Conservation (phyloP, 345 rosid species). For the Conringia planisiliqua region DNA sequence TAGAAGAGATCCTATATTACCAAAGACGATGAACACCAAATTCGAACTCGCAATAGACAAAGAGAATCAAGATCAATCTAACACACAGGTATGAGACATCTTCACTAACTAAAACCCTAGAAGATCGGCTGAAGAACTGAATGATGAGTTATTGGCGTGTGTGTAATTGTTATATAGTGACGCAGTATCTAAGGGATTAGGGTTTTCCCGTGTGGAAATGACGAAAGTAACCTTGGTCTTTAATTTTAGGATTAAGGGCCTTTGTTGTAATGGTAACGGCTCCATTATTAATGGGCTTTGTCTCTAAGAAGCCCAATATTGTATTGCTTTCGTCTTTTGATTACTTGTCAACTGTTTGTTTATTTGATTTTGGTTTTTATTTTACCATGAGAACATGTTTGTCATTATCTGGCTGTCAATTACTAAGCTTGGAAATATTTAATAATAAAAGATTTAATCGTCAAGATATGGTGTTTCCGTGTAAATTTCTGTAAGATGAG, state of each 20-base stretch:
- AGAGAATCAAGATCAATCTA: neutral
- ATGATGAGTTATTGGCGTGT: neutral
- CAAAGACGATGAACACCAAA: too few species aligned
- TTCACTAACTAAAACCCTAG: too few species aligned
- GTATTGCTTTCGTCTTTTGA: neutral
- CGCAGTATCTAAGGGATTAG: neutral
- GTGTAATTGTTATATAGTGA: neutral
- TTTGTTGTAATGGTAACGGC: neutral
- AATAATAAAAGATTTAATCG: neutral
- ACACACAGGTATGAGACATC: too few species aligned
- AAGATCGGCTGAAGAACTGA: neutral
- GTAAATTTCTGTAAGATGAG: neutral
- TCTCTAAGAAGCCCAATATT: neutral
- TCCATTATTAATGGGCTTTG: neutral
- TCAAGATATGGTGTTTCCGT: neutral
- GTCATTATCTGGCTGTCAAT: constrained; percentile 12
- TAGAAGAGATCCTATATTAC: too few species aligned
- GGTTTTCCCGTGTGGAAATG: neutral
- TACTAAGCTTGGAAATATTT: neutral
- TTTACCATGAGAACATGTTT: neutral
- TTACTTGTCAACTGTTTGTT: neutral
- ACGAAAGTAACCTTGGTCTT: constrained; percentile 16
- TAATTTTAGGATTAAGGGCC: neutral
- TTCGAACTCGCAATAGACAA: neutral
- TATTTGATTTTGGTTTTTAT: neutral